Conservation (phyloP, 2,329 filamentous ascomycete genomes). For the Fusarium subglutinans region DNA sequence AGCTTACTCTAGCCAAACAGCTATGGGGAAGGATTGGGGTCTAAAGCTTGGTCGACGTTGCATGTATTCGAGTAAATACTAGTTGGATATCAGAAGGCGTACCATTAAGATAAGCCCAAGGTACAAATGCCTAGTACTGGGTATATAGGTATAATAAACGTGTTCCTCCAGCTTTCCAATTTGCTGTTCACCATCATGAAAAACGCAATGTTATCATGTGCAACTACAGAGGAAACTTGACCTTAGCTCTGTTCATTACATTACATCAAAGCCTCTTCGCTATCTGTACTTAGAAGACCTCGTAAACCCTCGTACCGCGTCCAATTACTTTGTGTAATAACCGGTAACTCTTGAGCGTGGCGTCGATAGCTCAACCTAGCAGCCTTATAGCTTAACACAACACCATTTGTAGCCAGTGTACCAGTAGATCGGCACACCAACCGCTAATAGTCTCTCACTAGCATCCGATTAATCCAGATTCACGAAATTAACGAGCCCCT, state of each 20-base stretch:
- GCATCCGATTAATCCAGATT: background rate
- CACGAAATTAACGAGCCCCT: background rate
- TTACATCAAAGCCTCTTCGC: fast-evolving
- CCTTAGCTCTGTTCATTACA: too few species aligned
- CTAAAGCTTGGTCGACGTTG: too few species aligned
- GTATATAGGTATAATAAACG: too few species aligned
- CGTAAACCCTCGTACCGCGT: fast-evolving
- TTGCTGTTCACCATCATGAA: too few species aligned
- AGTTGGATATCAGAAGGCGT: too few species aligned
- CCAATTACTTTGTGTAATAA: background rate
- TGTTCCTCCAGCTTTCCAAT: too few species aligned
- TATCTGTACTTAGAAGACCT: background rate
- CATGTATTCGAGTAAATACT: too few species aligned
- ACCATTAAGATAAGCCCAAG: too few species aligned
- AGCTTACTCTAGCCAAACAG: fast-evolving
- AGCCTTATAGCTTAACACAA: background rate
- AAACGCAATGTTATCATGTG: too few species aligned
- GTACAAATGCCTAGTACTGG: too few species aligned
- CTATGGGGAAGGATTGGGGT: too few species aligned
- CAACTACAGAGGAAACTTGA: too few species aligned
- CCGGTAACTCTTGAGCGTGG: background rate
- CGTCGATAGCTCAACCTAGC: background rate
- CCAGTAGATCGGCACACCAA: background rate
- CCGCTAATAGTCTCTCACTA: background rate
- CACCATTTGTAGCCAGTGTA: background rate